Percentiles rank a stretch among this genome's conserved stretches.
Conservation (phyloP, 129 eudicot genomes). For the Chrysanthemum seticuspe region DNA sequence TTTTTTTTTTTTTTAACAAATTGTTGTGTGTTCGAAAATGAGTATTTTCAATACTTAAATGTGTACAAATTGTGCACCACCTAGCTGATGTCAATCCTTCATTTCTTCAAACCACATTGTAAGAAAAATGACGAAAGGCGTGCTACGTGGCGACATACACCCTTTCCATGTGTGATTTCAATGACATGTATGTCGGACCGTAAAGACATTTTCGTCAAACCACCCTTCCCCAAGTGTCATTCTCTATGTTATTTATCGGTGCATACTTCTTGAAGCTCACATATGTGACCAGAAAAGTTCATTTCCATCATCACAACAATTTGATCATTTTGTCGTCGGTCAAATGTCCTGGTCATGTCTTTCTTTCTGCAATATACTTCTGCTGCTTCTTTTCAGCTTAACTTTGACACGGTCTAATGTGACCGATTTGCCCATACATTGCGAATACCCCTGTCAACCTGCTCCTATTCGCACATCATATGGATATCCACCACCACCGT, state of each 20-base stretch:
- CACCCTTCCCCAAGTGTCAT: too few relatives aligned
- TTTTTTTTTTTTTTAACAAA: background rate
- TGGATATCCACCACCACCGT: conserved; percentile 31
- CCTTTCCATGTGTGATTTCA: too few relatives aligned
- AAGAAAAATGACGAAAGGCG: too few relatives aligned
- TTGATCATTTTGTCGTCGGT: conserved; percentile 14
- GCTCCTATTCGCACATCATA: conserved; percentile 23
- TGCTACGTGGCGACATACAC: too few relatives aligned
- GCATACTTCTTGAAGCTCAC: background rate
- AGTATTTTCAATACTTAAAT: background rate
- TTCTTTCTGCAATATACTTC: background rate
- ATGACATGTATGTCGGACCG: too few relatives aligned
- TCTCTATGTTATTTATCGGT: too few relatives aligned
- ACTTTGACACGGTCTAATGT: background rate
- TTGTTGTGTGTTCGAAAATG: background rate
- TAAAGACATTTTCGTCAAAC: too few relatives aligned
- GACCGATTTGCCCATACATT: conserved; percentile 10
- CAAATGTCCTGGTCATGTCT: conserved; percentile 7
- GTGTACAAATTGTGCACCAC: too few relatives aligned
- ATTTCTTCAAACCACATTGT: too few relatives aligned
- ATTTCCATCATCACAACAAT: too few relatives aligned
- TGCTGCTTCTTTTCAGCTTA: conserved; percentile 15
- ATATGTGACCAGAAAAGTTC: conserved; percentile 9
- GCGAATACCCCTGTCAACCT: conserved; percentile 29
- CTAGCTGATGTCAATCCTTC: too few relatives aligned